Evolutionary conservation across 2,329 filamentous ascomycete species (phyloP), one percentile per base, ranked within the genome.

Genomic region (Microdochium paspali): DNA sequence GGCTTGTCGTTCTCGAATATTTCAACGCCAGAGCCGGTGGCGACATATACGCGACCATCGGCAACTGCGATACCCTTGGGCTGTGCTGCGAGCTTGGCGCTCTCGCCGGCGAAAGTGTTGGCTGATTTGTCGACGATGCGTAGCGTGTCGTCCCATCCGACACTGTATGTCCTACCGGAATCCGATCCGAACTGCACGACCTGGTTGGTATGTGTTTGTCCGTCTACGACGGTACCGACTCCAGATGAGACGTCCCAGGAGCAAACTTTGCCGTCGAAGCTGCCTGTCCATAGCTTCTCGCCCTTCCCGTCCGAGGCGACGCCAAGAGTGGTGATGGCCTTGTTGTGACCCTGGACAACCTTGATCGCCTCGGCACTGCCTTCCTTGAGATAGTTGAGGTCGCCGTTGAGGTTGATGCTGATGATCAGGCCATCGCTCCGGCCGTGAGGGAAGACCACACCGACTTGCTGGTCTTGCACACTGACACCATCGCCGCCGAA

Each of bases 121-220:
- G 84, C 80, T 1, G 81, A 76, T 49, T 85, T 76, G 54, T 95
- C 90, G 30, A 94, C 76, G 40, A 79, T 84, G 52, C 90, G 84
- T 30, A 97, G 73, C 1, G 84, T 89, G 64, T 98, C 93, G 61
- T 98, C 93, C 93, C 91, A 98, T 53, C 84, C 90, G 46, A 91
- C 86, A 58, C 84, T 91, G 68, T 87, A 90, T n/a, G 89, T 79
- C 54, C 81, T 77, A 28, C 81, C 77, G 2, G 72, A 61, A 7
- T 71, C 71, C 1, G 80, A 70, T 2, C 84, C 72, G 53, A 98
- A 84, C 45, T 87, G 86, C 3, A 83, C 80, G 46, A 97, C 81
- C 64, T 94, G 90, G 64, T 91, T 94, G 7, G 85, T 85, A 65
- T 96, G 93, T 3, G 79, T 73, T 54, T 88, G 81, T 24, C 93